Evolutionary conservation across 2,329 filamentous ascomycete species (phyloP).

Genomic region (Lanzia echinophila): DNA sequence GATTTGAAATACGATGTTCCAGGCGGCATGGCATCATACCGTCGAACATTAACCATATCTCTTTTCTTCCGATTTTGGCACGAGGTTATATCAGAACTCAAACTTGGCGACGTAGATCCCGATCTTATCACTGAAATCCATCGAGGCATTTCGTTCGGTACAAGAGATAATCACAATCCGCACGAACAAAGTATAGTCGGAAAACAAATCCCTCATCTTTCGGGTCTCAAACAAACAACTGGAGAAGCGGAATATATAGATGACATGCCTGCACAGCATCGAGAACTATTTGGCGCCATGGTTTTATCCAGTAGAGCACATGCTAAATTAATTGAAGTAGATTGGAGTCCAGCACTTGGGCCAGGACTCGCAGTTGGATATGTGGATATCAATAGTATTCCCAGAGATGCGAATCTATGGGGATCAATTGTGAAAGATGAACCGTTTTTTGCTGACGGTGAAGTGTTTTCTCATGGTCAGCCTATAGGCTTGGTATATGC

Average conservation of each 20-base stretch:
- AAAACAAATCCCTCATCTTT: conserved; percentile 74
- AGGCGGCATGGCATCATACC: conserved; percentile 92
- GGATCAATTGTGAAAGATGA: conserved; percentile 69
- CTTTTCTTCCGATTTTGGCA: conserved; percentile 98
- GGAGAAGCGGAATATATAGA: conserved; percentile 94
- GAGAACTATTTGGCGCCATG: conserved; percentile 80
- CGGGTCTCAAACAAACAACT: conserved; percentile 84
- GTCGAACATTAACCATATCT: conserved; percentile 77
- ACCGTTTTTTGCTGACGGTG: conserved; percentile 80
- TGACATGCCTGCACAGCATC: conserved; percentile 76
- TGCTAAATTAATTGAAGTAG: conserved; percentile 72
- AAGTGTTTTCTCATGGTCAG: conserved; percentile 85
- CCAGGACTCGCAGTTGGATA: conserved; percentile 67
- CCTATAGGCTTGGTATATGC: conserved; percentile 85
- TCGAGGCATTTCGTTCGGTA: conserved; percentile 70
- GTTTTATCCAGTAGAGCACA: conserved; percentile 83
- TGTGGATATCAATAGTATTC: conserved; percentile 73
- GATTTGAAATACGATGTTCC: conserved; percentile 81
- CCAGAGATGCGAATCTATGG: conserved; percentile 78
- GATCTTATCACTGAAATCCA: conserved; percentile 79
- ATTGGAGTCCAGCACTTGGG: conserved; percentile 61
- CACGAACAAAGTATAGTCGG: conserved; percentile 79
- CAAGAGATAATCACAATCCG: conserved; percentile 63
- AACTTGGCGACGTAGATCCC: conserved; percentile 50
- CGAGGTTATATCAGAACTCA: conserved; percentile 63